Evolutionary conservation across 257 asterid species (phyloP), one percentile per base, ranked within the genome.

Genomic region (Solanum arcanum): DNA sequence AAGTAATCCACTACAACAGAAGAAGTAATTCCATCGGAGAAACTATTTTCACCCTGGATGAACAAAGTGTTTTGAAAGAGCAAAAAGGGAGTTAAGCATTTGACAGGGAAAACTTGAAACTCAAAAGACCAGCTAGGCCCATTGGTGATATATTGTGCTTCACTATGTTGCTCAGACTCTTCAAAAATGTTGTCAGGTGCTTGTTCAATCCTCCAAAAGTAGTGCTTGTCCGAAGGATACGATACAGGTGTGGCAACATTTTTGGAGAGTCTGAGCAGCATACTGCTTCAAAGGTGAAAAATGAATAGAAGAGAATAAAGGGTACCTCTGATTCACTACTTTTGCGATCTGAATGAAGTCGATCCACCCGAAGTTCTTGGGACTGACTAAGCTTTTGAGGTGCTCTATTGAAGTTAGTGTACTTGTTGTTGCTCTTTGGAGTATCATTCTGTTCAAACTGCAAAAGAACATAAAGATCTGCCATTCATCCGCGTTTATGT

Each of bases 21-120:
- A 70, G 46, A 83, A 73, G 89, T 68, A 86, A 75, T 83, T 87
- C 81, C 75, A 25, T 87, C 91, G 68, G 82, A 59, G 62, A 66
- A 86, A 70, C 81, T 31, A 56, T 59, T 68, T 44, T 90, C 89
- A 59, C 72, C 92, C 98, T 95, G 89, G 60, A 87, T 31, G 68
- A 59, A n/a, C 16, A 82, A 68, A n/a, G 41, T 70, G 83, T 86
- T 41, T 31, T 49, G 12, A 84, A 77, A 42, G 69, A 47, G 6
- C 12, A 83, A 25, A 12, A 75, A 20, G 16, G 66, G 31, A 86
- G 49, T 46, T 80, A 69, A 31, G 25, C 41, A 85, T 29, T 47
- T 35, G 23, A 42, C 4, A 21, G 21, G 25, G 23, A 29, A 66
- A 49, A 14, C n/a, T 39, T 25, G 5, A 69, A 49, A 37, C 33